Conservation (phyloP, 768 basidiomycete species). For the Symmetrospora coprosmae region DNA sequence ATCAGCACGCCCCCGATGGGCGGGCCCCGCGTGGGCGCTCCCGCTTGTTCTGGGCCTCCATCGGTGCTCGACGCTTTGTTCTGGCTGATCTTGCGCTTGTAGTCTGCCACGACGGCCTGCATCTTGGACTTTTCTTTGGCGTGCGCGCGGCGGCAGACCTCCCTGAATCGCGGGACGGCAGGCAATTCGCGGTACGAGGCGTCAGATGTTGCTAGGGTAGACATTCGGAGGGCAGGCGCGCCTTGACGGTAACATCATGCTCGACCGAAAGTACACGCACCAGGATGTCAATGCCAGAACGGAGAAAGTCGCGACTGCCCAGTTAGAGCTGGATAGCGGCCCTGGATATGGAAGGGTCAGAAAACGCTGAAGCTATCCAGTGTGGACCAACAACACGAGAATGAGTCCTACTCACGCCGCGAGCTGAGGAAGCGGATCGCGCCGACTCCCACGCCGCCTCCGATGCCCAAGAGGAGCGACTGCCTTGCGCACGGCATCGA, state of each 20-base stretch:
- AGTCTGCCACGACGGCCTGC: conserved; percentile 13
- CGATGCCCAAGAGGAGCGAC: conserved; percentile 7
- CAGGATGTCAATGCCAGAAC: conserved; percentile 10
- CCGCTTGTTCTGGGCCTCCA: not conserved
- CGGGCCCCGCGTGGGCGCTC: not conserved
- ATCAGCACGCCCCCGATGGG: conserved; percentile 9
- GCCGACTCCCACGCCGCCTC: conserved; percentile 8
- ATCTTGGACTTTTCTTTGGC: conserved; percentile 5
- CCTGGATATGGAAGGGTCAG: not conserved
- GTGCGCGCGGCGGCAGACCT: conserved; percentile 5
- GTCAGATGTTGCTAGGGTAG: too few relatives aligned
- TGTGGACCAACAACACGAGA: not conserved
- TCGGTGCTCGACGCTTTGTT: not conserved
- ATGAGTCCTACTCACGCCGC: not conserved
- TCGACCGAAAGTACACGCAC: not conserved
- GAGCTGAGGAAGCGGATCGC: conserved; percentile 15
- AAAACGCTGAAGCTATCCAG: not conserved
- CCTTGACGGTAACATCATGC: not conserved
- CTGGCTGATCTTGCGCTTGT: conserved; percentile 3
- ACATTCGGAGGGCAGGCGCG: too few relatives aligned
- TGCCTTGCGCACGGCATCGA: conserved; percentile 14
- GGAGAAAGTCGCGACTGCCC: conserved; percentile 18
- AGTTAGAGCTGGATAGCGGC: conserved; percentile 16
- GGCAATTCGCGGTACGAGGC: too few relatives aligned
- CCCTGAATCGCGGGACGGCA: too few relatives aligned